phyloP scores from a whole-genome alignment of 306 rosid genomes.

The Cicer arietinum region DNA sequence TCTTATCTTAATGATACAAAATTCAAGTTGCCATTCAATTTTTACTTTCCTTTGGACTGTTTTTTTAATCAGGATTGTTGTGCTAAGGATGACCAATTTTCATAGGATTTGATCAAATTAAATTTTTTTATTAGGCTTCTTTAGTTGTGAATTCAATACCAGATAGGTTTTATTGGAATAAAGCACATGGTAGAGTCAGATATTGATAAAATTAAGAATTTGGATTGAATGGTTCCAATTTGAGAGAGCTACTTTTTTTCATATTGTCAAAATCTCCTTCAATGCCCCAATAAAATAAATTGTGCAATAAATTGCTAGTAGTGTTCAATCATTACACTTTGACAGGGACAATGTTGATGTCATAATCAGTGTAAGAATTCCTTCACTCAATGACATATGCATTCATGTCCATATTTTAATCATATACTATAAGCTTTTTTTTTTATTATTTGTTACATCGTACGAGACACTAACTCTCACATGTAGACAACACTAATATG shows the following conservation, averaged over 20 bases:
- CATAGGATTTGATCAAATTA: no score
- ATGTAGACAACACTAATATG: no score
- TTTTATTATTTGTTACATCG: not conserved
- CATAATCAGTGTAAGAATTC: not conserved
- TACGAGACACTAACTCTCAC: no score
- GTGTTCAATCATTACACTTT: not conserved
- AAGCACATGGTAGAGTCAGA: not conserved
- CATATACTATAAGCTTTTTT: not conserved
- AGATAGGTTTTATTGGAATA: not conserved
- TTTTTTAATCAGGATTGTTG: no score
- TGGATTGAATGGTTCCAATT: not conserved
- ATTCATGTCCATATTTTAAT: not conserved
- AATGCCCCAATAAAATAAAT: not conserved
- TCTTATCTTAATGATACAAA: constrained; percentile 19
- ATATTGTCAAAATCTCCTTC: not conserved
- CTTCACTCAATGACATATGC: not conserved
- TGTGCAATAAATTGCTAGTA: not conserved
- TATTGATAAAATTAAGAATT: not conserved
- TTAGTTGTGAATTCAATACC: not conserved
- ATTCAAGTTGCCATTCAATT: constrained; percentile 18
- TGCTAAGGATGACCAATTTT: no score
- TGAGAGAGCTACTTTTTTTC: not conserved
- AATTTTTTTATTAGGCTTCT: not conserved
- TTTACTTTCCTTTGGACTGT: no score
- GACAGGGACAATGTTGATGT: not conserved